These are phyloP conservation scores for Coemansia sp. DNA, from an alignment of 192 early-diverging fungal genomes.

Conservation along the genomic window DNA sequence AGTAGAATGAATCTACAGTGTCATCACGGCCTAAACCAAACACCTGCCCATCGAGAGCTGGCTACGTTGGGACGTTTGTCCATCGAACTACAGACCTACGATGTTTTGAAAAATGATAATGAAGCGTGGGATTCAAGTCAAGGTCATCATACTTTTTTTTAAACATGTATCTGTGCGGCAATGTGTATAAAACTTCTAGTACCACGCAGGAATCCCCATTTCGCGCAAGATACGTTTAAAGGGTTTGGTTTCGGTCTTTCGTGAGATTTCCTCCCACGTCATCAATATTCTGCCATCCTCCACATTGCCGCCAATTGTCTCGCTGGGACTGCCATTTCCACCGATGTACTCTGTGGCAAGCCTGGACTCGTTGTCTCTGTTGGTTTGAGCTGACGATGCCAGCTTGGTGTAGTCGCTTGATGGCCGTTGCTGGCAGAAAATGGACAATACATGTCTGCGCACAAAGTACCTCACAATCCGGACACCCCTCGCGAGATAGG, in stretches of 20 bases:
- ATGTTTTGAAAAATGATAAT: too few relatives aligned
- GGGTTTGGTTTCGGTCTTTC: conserved; percentile 42
- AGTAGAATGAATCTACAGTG: too few relatives aligned
- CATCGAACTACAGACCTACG: too few relatives aligned
- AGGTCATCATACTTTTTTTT: too few relatives aligned
- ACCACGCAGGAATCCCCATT: conserved; percentile 55
- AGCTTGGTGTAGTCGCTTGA: conserved; percentile 18
- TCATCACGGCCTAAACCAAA: too few relatives aligned
- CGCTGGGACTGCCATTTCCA: conserved; percentile 22
- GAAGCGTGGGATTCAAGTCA: too few relatives aligned
- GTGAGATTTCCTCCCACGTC: conserved; percentile 48
- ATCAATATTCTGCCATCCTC: conserved; percentile 27
- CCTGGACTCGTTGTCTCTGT: conserved; percentile 1
- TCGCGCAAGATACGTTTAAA: conserved; percentile 54
- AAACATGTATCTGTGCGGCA: too few relatives aligned
- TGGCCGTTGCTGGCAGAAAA: neutral
- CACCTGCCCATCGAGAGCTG: too few relatives aligned
- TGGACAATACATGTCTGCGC: conserved; percentile 21
- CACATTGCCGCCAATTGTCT: conserved; percentile 23
- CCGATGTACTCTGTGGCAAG: neutral
- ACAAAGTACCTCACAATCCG: conserved; percentile 26
- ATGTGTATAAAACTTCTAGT: conserved; percentile 13
- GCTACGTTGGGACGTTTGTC: too few relatives aligned
- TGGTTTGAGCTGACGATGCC: conserved; percentile 8
- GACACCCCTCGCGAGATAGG: conserved; percentile 17